phyloP scores from a whole-genome alignment of 2,329 filamentous ascomycete species.

The Colletotrichum camelliae region DNA sequence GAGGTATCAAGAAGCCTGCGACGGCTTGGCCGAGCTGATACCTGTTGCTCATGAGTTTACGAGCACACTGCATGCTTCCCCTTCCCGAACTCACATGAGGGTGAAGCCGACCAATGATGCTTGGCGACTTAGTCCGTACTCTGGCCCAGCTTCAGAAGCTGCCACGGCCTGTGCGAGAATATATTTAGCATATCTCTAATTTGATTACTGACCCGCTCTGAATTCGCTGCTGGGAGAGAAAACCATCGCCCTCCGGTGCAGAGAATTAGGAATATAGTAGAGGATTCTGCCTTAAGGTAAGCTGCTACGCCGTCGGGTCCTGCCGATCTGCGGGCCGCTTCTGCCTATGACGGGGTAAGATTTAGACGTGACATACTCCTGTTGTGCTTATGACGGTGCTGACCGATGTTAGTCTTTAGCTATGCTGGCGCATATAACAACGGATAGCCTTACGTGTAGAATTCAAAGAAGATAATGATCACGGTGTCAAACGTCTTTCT shows the following conservation, averaged over 20 bases:
- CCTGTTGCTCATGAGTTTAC: constrained; percentile 13
- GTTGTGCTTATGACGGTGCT: constrained; percentile 18
- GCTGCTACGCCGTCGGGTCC: not conserved
- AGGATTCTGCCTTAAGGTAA: not conserved
- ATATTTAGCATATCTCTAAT: not conserved
- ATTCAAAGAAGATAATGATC: constrained; percentile 26
- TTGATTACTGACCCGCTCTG: not conserved
- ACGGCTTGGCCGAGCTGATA: constrained; percentile 42
- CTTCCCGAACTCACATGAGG: constrained; percentile 23
- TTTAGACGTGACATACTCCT: not conserved
- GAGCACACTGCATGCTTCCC: not conserved
- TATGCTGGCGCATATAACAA: not conserved
- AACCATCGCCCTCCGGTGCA: not conserved
- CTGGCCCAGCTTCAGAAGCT: constrained; percentile 8
- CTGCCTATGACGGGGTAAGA: not conserved
- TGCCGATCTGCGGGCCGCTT: not conserved
- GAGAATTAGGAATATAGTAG: not conserved
- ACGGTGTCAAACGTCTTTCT: constrained; percentile 24
- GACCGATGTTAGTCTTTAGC: not conserved
- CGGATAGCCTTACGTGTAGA: constrained; percentile 24
- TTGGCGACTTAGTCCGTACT: constrained; percentile 3
- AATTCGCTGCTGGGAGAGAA: not conserved
- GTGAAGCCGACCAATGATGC: constrained; percentile 28
- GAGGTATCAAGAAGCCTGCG: constrained; percentile 42
- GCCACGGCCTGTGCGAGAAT: not conserved